Conservation (phyloP, 352 stramenopile genomes). For the Phytophthora citricola region DNA sequence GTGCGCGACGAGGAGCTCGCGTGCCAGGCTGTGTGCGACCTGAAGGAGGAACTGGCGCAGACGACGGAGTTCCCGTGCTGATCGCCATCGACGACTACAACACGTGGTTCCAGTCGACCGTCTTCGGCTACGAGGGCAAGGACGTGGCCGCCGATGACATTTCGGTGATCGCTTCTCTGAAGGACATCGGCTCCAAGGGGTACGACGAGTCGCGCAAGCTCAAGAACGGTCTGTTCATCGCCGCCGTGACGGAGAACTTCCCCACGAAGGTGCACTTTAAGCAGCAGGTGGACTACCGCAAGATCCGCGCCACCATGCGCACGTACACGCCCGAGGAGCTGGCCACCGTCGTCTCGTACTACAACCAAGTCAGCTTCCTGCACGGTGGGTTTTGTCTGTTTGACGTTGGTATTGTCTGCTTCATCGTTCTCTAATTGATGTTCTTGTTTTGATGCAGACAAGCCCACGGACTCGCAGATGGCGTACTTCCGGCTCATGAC, state of each 20-base stretch:
- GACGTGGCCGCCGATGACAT: conserved; percentile 79
- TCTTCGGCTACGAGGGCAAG: conserved; percentile 88
- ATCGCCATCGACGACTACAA: conserved; percentile 92
- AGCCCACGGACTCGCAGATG: conserved; percentile 71
- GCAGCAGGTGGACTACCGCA: conserved; percentile 83
- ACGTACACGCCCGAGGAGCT: conserved; percentile 84
- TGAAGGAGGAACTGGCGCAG: conserved; percentile 78
- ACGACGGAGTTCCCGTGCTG: conserved; percentile 86
- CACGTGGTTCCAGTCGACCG: conserved; percentile 85
- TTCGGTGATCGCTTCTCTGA: conserved; percentile 80
- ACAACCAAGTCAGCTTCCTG: conserved; percentile 84
- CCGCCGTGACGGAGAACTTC: conserved; percentile 87
- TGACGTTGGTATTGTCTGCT: too few species aligned
- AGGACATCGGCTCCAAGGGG: conserved; percentile 72
- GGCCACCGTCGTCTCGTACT: conserved; percentile 78
- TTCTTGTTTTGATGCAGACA: conserved; percentile 45
- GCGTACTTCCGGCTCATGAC: conserved; percentile 90
- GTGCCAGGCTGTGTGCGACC: conserved; percentile 81
- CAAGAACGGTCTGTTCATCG: conserved; percentile 83
- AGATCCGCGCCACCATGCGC: conserved; percentile 78
- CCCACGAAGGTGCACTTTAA: conserved; percentile 81
- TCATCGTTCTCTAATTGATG: neutral
- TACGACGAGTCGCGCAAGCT: conserved; percentile 67
- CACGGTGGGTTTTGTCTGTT: conserved; percentile 46
- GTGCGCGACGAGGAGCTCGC: conserved; percentile 85